Evolutionary conservation across 2,329 filamentous ascomycete species (phyloP).

Genomic region (Madurella mycetomatis): DNA sequence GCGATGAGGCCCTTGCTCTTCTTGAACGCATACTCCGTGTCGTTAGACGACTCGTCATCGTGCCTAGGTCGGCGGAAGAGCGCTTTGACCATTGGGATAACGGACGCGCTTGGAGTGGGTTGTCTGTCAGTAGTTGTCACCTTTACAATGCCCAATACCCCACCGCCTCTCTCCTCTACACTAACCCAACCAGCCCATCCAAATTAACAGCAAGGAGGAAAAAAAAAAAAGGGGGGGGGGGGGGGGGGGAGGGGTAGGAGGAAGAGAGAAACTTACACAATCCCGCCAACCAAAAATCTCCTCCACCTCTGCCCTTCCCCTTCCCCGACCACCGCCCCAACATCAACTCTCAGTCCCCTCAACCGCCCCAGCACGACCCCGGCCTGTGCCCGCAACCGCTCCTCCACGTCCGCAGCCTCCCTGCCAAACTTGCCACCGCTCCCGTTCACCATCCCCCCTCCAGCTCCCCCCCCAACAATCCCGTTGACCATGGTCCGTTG

Average conservation of each 20-base stretch:
- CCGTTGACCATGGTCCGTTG: constrained; percentile 20
- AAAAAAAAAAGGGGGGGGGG: not conserved
- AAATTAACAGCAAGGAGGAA: not conserved
- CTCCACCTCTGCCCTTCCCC: constrained; percentile 50
- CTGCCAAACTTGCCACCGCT: constrained; percentile 21
- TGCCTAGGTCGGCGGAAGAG: constrained; percentile 45
- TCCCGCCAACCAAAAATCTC: constrained; percentile 48
- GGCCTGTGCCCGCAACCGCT: constrained; percentile 41
- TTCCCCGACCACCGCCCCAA: constrained; percentile 39
- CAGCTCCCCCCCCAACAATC: constrained; percentile 1
- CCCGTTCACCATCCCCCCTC: constrained; percentile 20
- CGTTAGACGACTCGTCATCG: constrained; percentile 40
- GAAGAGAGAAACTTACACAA: constrained; percentile 41
- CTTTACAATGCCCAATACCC: too few relatives aligned
- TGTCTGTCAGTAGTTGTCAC: not conserved
- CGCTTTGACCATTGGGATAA: constrained; percentile 49
- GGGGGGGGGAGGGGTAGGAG: not conserved
- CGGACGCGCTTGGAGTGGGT: constrained; percentile 38
- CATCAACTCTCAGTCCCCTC: constrained; percentile 39
- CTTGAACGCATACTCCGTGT: constrained; percentile 55
- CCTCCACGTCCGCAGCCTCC: constrained; percentile 37
- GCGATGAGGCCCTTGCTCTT: constrained; percentile 47
- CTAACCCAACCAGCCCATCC: not conserved
- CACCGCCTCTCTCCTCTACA: too few relatives aligned
- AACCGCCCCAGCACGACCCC: constrained; percentile 43